Conservation (phyloP, 129 eudicot genomes). For the Calendula officinalis region DNA sequence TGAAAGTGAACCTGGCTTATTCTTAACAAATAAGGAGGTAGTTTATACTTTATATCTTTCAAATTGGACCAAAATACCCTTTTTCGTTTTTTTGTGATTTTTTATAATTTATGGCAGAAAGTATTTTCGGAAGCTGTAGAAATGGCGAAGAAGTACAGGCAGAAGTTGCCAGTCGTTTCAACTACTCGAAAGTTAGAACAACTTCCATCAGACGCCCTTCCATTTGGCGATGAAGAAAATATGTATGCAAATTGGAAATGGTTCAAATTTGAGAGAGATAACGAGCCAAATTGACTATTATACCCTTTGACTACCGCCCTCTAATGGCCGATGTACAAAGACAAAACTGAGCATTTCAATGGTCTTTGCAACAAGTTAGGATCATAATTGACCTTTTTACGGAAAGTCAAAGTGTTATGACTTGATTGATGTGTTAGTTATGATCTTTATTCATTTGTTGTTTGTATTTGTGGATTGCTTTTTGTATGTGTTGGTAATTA, state of each 20-base stretch:
- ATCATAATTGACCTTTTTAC: conserved; percentile 11
- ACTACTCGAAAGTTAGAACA: conserved; percentile 42
- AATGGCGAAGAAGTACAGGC: conserved; percentile 83
- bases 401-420: background rate
- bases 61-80: conserved; percentile 7
- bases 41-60: background rate
- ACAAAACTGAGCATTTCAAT: no score
- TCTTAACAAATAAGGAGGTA: conserved; percentile 81
- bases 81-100: background rate
- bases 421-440: background rate
- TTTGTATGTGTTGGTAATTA: no score
- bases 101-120: conserved; percentile 42
- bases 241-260: conserved; percentile 86
- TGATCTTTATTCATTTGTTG: conserved; percentile 8
- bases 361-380: conserved; percentile 4
- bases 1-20: conserved; percentile 91
- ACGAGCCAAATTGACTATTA: conserved; percentile 24
- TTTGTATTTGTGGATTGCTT: conserved; percentile 19
- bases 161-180: conserved; percentile 48
- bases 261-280: conserved; percentile 61
- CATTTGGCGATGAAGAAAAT: conserved; percentile 64
- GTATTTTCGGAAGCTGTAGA: conserved; percentile 81
- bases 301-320: conserved; percentile 7
- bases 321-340: conserved; percentile 18
- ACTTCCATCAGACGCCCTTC: conserved; percentile 34